A percentile compares a stretch with the other conserved stretches of the same genome.
These are phyloP conservation scores for Zygosaccharomyces pseudobailii DNA, from an alignment of 1,139 yeast genomes.

Conservation along the genomic window DNA sequence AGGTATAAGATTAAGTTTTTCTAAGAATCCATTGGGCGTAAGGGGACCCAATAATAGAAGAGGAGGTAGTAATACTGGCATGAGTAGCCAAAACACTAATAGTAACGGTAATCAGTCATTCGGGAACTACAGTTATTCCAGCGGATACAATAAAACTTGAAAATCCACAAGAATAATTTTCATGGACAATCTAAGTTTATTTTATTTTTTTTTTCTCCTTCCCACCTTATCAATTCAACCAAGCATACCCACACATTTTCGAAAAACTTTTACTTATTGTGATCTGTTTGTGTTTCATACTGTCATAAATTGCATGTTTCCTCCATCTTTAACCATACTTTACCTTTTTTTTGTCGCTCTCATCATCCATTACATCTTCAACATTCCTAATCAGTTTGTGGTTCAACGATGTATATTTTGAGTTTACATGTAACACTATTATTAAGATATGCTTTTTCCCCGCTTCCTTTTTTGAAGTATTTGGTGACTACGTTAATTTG, in stretches of 20 bases:
- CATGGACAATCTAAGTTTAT: background rate
- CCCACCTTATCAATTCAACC: background rate
- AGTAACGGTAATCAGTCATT: conserved; percentile 15
- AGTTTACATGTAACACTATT: conserved; percentile 1
- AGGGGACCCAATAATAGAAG: conserved; percentile 49
- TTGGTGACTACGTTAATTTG: background rate
- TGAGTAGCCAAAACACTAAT: conserved; percentile 13
- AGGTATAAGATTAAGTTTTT: conserved; percentile 87
- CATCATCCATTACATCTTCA: background rate
- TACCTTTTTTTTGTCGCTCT: background rate
- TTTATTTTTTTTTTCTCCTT: background rate
- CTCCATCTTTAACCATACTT: background rate
- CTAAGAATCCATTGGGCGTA: conserved; percentile 95
- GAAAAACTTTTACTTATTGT: background rate
- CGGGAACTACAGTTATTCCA: conserved; percentile 12
- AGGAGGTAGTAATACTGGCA: conserved; percentile 19
- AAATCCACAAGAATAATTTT: background rate
- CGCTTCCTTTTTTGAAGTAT: background rate
- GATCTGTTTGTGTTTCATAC: conserved; percentile 1
- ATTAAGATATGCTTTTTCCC: background rate
- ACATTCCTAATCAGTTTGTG: background rate
- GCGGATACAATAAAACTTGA: conserved; percentile 11
- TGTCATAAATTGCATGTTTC: conserved; percentile 2
- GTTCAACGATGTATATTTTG: conserved; percentile 1
- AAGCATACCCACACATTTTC: conserved; percentile 1